A percentile compares a stretch with the other conserved stretches of the same genome.
Evolutionary conservation across 1,284 basidiomycete genomes (phyloP).

Genomic region (Gomphus bonarii): DNA sequence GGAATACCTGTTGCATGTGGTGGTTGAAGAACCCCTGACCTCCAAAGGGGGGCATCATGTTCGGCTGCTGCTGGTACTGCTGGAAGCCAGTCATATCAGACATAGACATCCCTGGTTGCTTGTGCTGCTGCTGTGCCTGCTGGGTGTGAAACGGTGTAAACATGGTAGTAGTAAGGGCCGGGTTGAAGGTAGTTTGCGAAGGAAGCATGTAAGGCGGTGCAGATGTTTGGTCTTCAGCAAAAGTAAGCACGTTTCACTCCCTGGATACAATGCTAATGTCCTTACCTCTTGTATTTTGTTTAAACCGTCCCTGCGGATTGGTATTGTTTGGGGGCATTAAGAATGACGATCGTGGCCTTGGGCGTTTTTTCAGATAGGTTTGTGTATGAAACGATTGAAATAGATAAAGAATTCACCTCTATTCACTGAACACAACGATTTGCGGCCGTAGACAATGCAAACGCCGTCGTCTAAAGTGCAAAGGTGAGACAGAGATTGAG

Average conservation of each 20-base stretch:
- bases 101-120: not conserved
- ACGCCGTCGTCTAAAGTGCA: not conserved
- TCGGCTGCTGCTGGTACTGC: not conserved
- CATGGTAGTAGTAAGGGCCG: not conserved
- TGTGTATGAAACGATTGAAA: not conserved
- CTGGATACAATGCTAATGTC: constrained; percentile 36
- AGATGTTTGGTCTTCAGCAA: constrained; percentile 36
- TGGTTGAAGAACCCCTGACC: not conserved
- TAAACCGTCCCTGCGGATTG: constrained; percentile 11
- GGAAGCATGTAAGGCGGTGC: not conserved
- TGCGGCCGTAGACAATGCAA: too few relatives aligned
- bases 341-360: not conserved
- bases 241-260: constrained; percentile 53
- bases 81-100: not conserved
- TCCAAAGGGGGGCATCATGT: not conserved
- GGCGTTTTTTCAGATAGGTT: too few relatives aligned
- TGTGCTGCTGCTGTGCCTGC: not conserved
- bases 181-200: not conserved
- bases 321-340: constrained; percentile 5
- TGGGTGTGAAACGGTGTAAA: not conserved
- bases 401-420: not conserved
- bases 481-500: not conserved
- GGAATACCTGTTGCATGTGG: not conserved
- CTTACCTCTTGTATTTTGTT: constrained; percentile 52
- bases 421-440: not conserved